Conservation (phyloP, 768 basidiomycete genomes). For the Lactarius pseudohatsudake region DNA sequence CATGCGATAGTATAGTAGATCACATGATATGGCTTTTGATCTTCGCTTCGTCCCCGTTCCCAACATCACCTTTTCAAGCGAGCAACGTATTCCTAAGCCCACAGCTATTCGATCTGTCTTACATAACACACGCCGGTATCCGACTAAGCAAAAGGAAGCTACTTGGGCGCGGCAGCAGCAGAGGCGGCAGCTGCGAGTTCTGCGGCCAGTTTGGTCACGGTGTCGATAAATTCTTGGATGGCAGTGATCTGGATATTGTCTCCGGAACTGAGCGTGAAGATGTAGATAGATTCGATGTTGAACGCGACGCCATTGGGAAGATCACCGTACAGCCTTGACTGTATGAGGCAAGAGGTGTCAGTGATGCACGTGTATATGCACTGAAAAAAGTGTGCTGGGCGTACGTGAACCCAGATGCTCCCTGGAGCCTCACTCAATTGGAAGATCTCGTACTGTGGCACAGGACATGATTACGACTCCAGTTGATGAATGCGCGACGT, state of each 20-base stretch:
- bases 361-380: neutral
- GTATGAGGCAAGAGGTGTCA: neutral
- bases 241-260: slow-evolving; percentile 15
- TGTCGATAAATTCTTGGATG: slow-evolving; percentile 20
- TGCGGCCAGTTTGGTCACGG: slow-evolving; percentile 2
- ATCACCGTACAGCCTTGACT: slow-evolving; percentile 11
- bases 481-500: neutral
- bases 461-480: neutral
- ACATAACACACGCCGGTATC: neutral
- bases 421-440: neutral
- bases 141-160: neutral
- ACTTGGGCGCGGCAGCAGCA: neutral
- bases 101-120: neutral
- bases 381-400: neutral
- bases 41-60: neutral
- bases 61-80: neutral
- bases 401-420: slow-evolving; percentile 22
- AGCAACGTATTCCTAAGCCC: neutral
- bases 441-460: slow-evolving; percentile 18
- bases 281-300: slow-evolving; percentile 15
- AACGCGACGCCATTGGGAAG: neutral
- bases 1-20: neutral
- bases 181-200: slow-evolving; percentile 35
- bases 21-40: neutral
- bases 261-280: slow-evolving; percentile 19